Evolutionary conservation across 2,329 filamentous ascomycete species (phyloP).

Genomic region (Sclerotinia subarctica): DNA sequence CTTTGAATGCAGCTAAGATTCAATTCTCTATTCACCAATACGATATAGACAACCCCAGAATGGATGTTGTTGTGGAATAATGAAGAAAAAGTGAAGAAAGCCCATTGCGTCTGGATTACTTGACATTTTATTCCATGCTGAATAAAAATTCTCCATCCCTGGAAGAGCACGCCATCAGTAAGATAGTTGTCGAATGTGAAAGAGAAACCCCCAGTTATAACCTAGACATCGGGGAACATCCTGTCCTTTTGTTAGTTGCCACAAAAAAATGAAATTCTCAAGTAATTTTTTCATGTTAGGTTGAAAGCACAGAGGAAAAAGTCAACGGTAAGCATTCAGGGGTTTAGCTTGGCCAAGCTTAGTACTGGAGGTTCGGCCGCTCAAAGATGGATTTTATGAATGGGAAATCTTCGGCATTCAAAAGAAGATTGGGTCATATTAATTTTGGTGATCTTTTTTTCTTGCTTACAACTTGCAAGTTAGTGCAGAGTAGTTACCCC

Average conservation of each 20-base stretch:
- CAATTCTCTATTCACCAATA: conserved; percentile 17
- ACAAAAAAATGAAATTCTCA: conserved; percentile 13
- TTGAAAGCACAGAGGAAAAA: conserved; percentile 1
- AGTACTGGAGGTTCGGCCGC: not conserved
- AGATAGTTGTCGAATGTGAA: conserved; percentile 5
- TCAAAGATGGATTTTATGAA: not conserved
- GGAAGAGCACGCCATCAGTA: conserved; percentile 13
- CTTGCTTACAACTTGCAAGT: too few relatives aligned
- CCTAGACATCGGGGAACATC: not conserved
- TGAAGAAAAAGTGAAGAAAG: not conserved
- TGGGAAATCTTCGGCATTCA: conserved; percentile 1
- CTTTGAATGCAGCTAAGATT: conserved; percentile 19
- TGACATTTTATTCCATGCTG: conserved; percentile 16
- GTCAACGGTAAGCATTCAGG: conserved; percentile 1
- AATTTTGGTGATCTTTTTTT: not conserved
- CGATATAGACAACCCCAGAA: not conserved
- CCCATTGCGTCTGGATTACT: not conserved
- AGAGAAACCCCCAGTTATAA: not conserved
- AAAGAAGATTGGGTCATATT: not conserved
- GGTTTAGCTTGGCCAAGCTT: conserved; percentile 14
- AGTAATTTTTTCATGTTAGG: conserved; percentile 13
- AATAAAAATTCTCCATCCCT: not conserved
- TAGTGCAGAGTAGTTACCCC: too few relatives aligned
- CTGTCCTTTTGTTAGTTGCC: conserved; percentile 2
- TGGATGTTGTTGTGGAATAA: not conserved